phyloP scores from a whole-genome alignment of 768 basidiomycete genomes.

The Rossbeevera mucosa region DNA sequence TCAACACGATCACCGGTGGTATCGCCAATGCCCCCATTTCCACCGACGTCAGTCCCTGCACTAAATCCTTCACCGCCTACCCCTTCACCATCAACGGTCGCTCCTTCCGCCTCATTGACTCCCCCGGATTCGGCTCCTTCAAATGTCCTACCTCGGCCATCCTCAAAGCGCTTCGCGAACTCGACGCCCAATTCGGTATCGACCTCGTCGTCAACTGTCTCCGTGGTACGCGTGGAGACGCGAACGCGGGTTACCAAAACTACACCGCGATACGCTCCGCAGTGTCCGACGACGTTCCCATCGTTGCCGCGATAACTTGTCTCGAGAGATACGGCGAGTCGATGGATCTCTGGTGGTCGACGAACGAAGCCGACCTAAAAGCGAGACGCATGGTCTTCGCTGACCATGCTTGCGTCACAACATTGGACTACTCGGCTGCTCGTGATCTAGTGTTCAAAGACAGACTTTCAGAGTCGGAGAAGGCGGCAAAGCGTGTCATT shows the following conservation, averaged over 20 bases:
- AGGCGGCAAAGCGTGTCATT: constrained; percentile 19
- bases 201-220: constrained; percentile 28
- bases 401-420: constrained; percentile 39
- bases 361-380: constrained; percentile 33
- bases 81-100: constrained; percentile 24
- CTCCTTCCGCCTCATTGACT: constrained; percentile 28
- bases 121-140: constrained; percentile 27
- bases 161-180: constrained; percentile 25
- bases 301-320: constrained; percentile 29
- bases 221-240: constrained; percentile 26
- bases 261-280: constrained; percentile 25
- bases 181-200: constrained; percentile 25
- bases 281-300: constrained; percentile 29
- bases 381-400: constrained; percentile 33
- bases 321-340: constrained; percentile 28
- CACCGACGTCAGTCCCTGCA: constrained; percentile 29
- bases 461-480: constrained; percentile 22
- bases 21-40: constrained; percentile 17
- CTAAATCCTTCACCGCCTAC: constrained; percentile 22
- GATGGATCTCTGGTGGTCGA: constrained; percentile 39
- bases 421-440: constrained; percentile 19
- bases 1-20: constrained; percentile 34
- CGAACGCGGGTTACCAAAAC: constrained; percentile 27
- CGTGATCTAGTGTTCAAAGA: constrained; percentile 20
- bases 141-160: constrained; percentile 23